Percentiles rank a stretch among this genome's conserved stretches.
Conservation (phyloP, 139 green algal species). For the Coccomyxa sp. region DNA sequence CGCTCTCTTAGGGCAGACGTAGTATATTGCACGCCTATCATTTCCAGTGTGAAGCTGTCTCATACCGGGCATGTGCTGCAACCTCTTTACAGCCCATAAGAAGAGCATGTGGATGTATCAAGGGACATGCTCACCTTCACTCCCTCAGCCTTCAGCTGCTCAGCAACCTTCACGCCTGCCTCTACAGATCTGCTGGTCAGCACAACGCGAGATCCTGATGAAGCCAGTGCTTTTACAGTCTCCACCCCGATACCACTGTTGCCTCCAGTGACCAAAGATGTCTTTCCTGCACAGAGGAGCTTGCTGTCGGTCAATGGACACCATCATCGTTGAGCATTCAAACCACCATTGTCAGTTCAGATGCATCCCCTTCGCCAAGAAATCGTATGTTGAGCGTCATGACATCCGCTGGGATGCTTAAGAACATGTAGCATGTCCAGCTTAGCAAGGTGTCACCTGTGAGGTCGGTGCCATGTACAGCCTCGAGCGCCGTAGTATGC, state of each 20-base stretch:
- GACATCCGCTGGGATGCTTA: neutral
- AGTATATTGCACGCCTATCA: neutral
- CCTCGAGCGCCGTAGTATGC: conserved; percentile 27
- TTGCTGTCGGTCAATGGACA: neutral
- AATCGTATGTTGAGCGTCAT: neutral
- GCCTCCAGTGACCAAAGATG: conserved; percentile 22
- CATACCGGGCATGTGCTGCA: neutral
- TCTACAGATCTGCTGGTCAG: conserved; percentile 22
- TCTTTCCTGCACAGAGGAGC: neutral
- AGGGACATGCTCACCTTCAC: conserved; percentile 6
- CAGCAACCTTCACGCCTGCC: conserved; percentile 12
- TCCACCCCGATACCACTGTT: conserved; percentile 34
- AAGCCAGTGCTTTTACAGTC: conserved; percentile 25
- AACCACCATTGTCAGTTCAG: neutral
- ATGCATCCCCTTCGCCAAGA: neutral
- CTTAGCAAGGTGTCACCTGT: conserved; percentile 12
- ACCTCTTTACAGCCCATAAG: neutral
- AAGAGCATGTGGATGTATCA: too few species aligned
- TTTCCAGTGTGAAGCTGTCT: neutral
- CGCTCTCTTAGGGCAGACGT: too few species aligned
- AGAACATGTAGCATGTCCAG: neutral
- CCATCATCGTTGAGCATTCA: neutral
- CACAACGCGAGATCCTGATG: conserved; percentile 27
- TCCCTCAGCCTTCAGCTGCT: neutral
- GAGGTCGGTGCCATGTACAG: conserved; percentile 24